These are phyloP conservation scores for Chrysoporthe puriensis DNA, from an alignment of 2,329 filamentous ascomycete genomes.

Conservation along the genomic window DNA sequence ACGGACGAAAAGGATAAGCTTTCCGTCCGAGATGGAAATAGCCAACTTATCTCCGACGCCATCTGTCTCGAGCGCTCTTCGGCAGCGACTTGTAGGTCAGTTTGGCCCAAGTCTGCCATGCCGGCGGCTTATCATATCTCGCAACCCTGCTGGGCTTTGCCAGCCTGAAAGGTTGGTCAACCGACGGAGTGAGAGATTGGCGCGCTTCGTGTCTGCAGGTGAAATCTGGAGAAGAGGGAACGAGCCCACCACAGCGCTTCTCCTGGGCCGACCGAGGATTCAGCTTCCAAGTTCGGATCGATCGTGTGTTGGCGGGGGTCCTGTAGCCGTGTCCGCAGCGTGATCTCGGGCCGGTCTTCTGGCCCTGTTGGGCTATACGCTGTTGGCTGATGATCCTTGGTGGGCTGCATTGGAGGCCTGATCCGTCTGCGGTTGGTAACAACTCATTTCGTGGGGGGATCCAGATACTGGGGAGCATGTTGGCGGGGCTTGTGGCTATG, in stretches of 20 bases:
- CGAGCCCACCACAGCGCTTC: slow-evolving; percentile 12
- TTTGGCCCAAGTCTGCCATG: too few relatives aligned
- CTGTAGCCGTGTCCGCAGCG: slow-evolving; percentile 8
- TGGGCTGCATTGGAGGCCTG: slow-evolving; percentile 8
- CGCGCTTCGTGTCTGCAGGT: not conserved
- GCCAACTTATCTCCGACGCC: too few relatives aligned
- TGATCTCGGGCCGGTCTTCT: slow-evolving; percentile 16
- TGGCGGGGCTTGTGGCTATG: not conserved
- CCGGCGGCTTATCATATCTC: too few relatives aligned
- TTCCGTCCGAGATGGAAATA: too few relatives aligned
- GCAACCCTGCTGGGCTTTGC: too few relatives aligned
- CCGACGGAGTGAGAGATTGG: slow-evolving; percentile 7
- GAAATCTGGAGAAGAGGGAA: not conserved
- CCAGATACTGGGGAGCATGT: not conserved
- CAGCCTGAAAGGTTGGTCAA: not conserved
- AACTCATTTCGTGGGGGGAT: not conserved
- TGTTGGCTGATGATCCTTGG: slow-evolving; percentile 4
- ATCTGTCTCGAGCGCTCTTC: too few relatives aligned
- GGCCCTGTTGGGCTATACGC: not conserved
- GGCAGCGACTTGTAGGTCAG: too few relatives aligned
- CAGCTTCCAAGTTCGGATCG: not conserved
- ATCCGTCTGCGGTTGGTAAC: not conserved
- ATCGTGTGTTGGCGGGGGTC: not conserved
- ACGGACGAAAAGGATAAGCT: not conserved
- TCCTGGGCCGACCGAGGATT: not conserved